Base-by-base conservation (phyloP, 2,329 filamentous ascomycete genomes). In the Aspergillus sergii region DNA sequence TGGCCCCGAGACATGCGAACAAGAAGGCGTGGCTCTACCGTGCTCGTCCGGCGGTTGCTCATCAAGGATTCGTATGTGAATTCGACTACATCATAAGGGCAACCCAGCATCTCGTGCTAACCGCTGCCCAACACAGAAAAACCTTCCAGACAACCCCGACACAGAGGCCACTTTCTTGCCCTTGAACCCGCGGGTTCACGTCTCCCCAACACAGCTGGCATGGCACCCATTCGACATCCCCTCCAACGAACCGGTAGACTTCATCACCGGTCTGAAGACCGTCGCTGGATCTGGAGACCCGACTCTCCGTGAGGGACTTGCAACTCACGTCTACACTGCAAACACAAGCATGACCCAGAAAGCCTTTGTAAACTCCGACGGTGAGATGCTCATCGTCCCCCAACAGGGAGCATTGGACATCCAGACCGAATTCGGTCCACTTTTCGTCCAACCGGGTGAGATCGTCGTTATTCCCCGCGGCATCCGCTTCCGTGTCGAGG, bases 361-460 rank as follows among this genome's bases (percentile, higher is more conserved):
- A 63, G 85, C 85, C 1, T 87, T 87, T 71, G 86, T 85, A 69
- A 86, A 83, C 50, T 85, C 86, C 1, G 89, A 91, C 64, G 89
- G 89, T 19, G 89, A 91, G 46, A 76, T 89, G 64, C 78, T 91
- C 58, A 88, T 91, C 54, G 82, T 91, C 3, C 87, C 85, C 0
- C 89, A 91, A 64, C 83, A 88, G 66, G 89, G 89, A 14, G 80
- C 84, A 0, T 80, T 91, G 2, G 86, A 91, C 67, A 88, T 91
- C 53, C 88, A 89, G 71, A 91, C 89, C 2, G 89, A 91, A 71
- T 83, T 91, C 19, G 89, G 89, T 5, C 82, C 82, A 30, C 73
- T 91, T 0, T 83, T 88, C 57, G 87, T 91, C 6, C 86, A 88
- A 4, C 89, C 88, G 0, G 88, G 88, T n/a, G 89, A 91, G 72